Percentiles rank a stretch among this genome's conserved stretches.
Evolutionary conservation across 2,329 filamentous ascomycete genomes (phyloP).

Genomic region (Talaromyces piceae): DNA sequence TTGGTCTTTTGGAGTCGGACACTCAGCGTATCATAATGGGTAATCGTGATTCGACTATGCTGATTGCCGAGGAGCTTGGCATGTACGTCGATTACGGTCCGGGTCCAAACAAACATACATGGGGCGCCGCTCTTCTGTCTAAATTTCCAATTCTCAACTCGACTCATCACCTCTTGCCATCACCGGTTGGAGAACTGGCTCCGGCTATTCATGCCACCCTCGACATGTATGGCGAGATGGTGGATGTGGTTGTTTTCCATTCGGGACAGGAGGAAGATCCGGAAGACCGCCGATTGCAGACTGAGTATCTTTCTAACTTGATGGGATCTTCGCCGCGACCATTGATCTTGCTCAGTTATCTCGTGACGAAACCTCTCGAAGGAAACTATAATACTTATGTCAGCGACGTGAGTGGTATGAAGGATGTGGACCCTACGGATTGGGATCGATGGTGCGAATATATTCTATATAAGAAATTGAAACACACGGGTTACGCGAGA

Average conservation of each 20-base stretch:
- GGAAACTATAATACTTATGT: conserved; percentile 98
- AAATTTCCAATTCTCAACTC: conserved; percentile 98
- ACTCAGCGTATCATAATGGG: conserved; percentile 99
- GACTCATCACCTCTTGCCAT: conserved; percentile 89
- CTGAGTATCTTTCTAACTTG: conserved; percentile 73
- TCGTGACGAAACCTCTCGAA: conserved; percentile 81
- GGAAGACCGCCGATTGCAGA: conserved; percentile 81
- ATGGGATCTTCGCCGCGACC: conserved; percentile 81
- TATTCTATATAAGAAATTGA: conserved; percentile 86
- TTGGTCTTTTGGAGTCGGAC: conserved; percentile 90
- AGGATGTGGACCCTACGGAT: conserved; percentile 84
- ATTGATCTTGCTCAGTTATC: conserved; percentile 78
- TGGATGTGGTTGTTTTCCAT: conserved; percentile 97
- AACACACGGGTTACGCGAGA: conserved; percentile 79
- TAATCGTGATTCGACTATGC: conserved; percentile 92
- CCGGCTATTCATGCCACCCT: conserved; percentile 96
- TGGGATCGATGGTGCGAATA: conserved; percentile 99
- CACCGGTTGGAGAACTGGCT: conserved; percentile 86
- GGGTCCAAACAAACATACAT: conserved; percentile 97
- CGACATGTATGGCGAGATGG: conserved; percentile 78
- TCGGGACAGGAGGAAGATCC: conserved; percentile 95
- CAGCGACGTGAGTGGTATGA: conserved; percentile 78
- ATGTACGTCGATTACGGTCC: conserved; percentile 99
- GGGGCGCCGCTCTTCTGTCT: conserved; percentile 85
- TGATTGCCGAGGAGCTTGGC: conserved; percentile 87